Conservation (phyloP, 306 rosid genomes). For the Dryas drummondii region DNA sequence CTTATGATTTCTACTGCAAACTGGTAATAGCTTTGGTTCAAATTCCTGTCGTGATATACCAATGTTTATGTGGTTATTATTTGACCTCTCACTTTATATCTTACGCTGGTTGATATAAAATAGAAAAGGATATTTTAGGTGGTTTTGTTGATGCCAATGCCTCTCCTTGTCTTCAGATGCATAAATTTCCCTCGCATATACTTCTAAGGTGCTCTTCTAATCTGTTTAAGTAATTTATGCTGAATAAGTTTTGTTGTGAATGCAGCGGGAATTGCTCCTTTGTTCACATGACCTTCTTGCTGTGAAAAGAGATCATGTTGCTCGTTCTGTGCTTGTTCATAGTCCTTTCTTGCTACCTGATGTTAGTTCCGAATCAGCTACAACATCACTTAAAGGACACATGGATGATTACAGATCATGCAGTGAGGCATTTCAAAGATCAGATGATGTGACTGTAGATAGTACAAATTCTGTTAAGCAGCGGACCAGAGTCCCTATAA, state of each 20-base stretch:
- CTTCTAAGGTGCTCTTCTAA: neutral
- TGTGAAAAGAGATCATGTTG: slow-evolving; percentile 76
- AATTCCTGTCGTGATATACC: no score
- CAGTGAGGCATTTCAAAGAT: slow-evolving; percentile 85
- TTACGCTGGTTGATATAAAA: no score
- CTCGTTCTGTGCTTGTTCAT: slow-evolving; percentile 58
- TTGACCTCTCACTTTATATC: no score
- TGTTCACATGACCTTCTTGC: slow-evolving; percentile 89
- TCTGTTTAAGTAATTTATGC: slow-evolving; percentile 3
- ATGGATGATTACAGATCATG: slow-evolving; percentile 81
- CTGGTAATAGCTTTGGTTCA: neutral
- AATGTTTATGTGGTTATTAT: no score
- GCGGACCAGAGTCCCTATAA: slow-evolving; percentile 49
- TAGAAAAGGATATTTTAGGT: no score
- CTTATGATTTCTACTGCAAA: neutral
- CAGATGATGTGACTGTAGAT: slow-evolving; percentile 91
- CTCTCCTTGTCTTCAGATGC: neutral
- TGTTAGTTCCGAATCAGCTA: slow-evolving; percentile 95
- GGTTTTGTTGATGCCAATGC: neutral
- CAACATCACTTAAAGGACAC: slow-evolving; percentile 86
- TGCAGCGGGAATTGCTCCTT: slow-evolving; percentile 90
- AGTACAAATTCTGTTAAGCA: slow-evolving; percentile 69
- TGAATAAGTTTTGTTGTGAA: slow-evolving; percentile 3
- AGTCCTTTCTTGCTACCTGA: slow-evolving; percentile 69
- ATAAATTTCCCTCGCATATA: neutral